Evolutionary conservation across 805 yeast genomes (phyloP).

Genomic region (Blastobotrys mokoenaii): DNA sequence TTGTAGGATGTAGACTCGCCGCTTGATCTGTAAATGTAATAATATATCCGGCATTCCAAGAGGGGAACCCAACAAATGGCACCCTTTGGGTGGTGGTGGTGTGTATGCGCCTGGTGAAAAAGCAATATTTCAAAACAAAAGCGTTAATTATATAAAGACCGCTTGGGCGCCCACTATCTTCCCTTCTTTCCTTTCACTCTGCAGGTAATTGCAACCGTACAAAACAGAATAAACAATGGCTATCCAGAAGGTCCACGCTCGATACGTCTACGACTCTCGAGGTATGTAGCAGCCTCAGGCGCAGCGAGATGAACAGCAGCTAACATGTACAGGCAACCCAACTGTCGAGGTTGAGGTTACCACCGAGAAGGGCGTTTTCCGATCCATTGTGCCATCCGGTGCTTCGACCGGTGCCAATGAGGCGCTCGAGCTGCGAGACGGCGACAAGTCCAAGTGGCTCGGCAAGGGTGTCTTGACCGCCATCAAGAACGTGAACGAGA

Average conservation of each 20-base stretch:
- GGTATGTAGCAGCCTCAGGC: conserved; percentile 46
- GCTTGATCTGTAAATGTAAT: no score
- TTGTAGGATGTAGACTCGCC: no score
- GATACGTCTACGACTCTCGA: conserved; percentile 98
- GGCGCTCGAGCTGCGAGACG: conserved; percentile 97
- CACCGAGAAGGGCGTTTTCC: conserved; percentile 89
- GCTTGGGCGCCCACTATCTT: not conserved
- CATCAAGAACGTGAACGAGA: conserved; percentile 88
- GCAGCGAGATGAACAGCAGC: no score
- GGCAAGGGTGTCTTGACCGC: conserved; percentile 99
- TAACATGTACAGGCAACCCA: conserved; percentile 55
- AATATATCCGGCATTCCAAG: no score
- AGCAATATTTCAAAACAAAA: not conserved
- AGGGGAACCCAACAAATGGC: no score
- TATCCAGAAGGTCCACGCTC: conserved; percentile 78
- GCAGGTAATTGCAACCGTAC: not conserved
- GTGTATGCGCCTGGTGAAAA: not conserved
- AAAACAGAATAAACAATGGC: conserved; percentile 39
- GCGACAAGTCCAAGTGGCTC: conserved; percentile 93
- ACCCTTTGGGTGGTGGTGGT: no score
- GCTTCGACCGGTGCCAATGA: conserved; percentile 99
- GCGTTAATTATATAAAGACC: not conserved
- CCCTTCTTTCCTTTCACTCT: conserved; percentile 3
- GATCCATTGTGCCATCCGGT: conserved; percentile 98
- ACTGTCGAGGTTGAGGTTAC: conserved; percentile 96